phyloP scores from a whole-genome alignment of 176 grass and related monocot species.

The Oryza australiensis region DNA sequence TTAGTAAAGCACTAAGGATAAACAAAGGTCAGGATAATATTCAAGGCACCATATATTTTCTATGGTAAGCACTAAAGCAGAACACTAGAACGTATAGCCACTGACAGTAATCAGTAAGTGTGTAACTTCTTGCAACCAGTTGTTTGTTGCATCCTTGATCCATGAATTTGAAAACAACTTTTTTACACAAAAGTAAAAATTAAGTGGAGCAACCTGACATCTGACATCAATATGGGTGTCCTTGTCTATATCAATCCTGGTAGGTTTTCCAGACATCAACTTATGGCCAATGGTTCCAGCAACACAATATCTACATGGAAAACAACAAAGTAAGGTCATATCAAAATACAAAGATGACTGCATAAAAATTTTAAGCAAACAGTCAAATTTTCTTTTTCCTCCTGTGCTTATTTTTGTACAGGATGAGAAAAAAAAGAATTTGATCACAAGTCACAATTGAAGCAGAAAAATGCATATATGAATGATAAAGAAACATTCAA shows the following conservation, averaged over 20 bases:
- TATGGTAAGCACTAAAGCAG: background rate
- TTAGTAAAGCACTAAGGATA: background rate
- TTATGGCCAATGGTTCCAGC: constrained; percentile 91
- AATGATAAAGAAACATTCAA: constrained; percentile 14
- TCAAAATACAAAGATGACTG: background rate
- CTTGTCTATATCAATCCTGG: constrained; percentile 73
- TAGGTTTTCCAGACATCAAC: constrained; percentile 94
- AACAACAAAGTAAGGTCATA: background rate
- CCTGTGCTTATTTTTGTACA: background rate
- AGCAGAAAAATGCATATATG: constrained; percentile 13
- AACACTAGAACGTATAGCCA: background rate
- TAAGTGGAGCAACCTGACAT: constrained; percentile 65
- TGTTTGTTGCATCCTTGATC: background rate
- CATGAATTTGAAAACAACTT: background rate
- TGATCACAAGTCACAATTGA: background rate
- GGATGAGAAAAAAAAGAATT: constrained; percentile 1
- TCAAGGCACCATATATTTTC: background rate
- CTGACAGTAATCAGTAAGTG: background rate
- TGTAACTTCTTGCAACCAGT: background rate
- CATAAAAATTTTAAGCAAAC: background rate
- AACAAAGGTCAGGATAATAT: background rate
- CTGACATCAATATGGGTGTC: constrained; percentile 85
- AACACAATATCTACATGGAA: constrained; percentile 84
- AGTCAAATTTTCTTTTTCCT: background rate
- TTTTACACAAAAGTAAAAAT: constrained; percentile 1